Evolutionary conservation across 345 rosid species (phyloP), one percentile per base, ranked within the genome.

Genomic region (Euphorbia lathyris): DNA sequence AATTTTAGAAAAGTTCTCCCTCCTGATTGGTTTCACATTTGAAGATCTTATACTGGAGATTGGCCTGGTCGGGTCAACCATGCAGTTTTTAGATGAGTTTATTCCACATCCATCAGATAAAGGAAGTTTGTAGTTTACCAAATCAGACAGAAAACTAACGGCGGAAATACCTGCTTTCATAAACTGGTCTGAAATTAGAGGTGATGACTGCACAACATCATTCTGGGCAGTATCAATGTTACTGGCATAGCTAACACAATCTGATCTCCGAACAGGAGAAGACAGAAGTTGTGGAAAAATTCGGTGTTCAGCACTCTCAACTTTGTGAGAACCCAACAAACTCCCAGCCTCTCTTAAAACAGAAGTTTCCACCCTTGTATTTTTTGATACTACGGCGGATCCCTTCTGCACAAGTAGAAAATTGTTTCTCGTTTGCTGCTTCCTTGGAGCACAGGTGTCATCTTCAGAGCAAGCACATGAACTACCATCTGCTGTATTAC

Each of bases 401-500:
- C 80, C 56, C 63, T 79, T 81, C 55, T 84, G 87, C 56, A 76
- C 70, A 51, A 76, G 83, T 34, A 76, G 72, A 80, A 50, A 76
- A 71, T 76, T 87, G 19, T 66, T 76, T 69, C 84, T 83, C 36
- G 75, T 56, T 30, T 75, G 90, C 65, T 81, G 91, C 66, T 86
- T 76, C 77, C 84, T 83, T 7, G 96, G 84, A 77, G 83, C 72
- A 59, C 88, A 85, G 51, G 84, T 73, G 78, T 93, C 98, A 76
- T 93, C 97, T 55, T 95, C 99, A 4, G 87, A 56, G 73, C 88
- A 77, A 50, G 86, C 71, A 76, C 93, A 84, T 27, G 96, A 83
- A 80, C 74, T 87, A 51, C 94, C 98, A 81, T 87, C 96, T 25
- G 87, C 74, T 36, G 83, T 75, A 77, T 82, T 76, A 66, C 85